Evolutionary conservation across 257 asterid genomes (phyloP).

Genomic region (Eucommia ulmoides): DNA sequence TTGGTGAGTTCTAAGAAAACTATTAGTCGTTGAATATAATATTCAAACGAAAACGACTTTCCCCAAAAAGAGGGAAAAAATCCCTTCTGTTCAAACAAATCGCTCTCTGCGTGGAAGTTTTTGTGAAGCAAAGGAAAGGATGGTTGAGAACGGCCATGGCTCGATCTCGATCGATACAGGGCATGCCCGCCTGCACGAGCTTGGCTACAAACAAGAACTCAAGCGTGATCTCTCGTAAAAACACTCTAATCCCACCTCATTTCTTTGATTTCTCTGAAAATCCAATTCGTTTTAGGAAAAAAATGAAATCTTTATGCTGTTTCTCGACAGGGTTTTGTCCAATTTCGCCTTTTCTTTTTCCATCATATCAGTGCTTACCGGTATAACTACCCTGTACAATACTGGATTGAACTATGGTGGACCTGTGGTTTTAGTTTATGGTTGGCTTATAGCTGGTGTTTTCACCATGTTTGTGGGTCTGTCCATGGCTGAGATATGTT

Average conservation of each 20-base stretch:
- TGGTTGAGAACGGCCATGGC: conserved; percentile 16
- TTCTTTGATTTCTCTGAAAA: background rate
- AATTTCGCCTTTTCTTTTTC: conserved; percentile 93
- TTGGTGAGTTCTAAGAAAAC: no score
- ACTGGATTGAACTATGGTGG: conserved; percentile 90
- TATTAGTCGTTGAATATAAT: no score
- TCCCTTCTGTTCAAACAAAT: no score
- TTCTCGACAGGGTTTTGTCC: conserved; percentile 52
- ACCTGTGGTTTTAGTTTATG: conserved; percentile 68
- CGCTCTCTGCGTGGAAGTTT: no score
- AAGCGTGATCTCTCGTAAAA: conserved; percentile 95
- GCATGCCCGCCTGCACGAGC: conserved; percentile 73
- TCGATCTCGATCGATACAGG: conserved; percentile 56
- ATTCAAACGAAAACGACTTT: no score
- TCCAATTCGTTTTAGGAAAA: background rate
- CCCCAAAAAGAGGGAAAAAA: no score
- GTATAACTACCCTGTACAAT: conserved; percentile 69
- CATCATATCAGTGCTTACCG: conserved; percentile 84
- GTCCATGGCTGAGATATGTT: conserved; percentile 97
- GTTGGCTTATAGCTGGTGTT: conserved; percentile 77
- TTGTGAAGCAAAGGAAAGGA: no score
- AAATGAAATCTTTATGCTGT: background rate
- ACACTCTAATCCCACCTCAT: background rate
- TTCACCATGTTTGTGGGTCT: conserved; percentile 77
- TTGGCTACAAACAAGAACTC: conserved; percentile 98